Base-by-base conservation (phyloP, 306 rosid genomes). In the Acacia confusa region DNA sequence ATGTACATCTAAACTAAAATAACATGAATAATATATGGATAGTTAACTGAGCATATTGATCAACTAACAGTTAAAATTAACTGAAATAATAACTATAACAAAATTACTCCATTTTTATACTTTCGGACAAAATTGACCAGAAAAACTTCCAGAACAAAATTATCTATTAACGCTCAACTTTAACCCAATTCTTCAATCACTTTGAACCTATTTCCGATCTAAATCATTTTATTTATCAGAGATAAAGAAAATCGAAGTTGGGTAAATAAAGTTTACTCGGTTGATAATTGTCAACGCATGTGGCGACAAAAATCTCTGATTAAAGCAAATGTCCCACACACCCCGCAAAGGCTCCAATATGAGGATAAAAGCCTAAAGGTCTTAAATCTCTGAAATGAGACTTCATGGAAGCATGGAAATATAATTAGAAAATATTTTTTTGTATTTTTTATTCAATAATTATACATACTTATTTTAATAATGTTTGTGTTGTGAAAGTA, bases 31-130 rank as follows among this genome's bases (percentile, higher is more conserved):
- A 36, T 36, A 36, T 36, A 7, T 36, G 0, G 6, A 30, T 30
- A 5, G 0, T 36, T 1, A 36, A 36, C 40, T 36, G 7, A 36
- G 1, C 8, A 36, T 36, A 36, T 6, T 36, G 1, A 1, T 36
- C 1, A 36, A 36, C 40, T 36, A 36, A 36, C 7, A n/a, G 40
- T 0, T 0, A 5, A 34, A 34, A 34, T 34, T 34, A 34, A 5
- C 0, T 34, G 38, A 4, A 0, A 34, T 5, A 34, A 34, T 0
- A 0, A 1, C 1, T 34, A 34, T 0, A 0, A 0, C 7, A 36
- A 36, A 36, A 36, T 0, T 36, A 6, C 7, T 36, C 8, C 1
- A 6, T 36, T 36, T 34, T 34, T 34, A 34, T 5, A 34, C 7
- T 34, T 34, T 4, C 1, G 0, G 1, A 3, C 36, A 34, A 34